These are phyloP conservation scores for Mortierella sp. DNA, from an alignment of 371 early-diverging fungal genomes.

Conservation along the genomic window DNA sequence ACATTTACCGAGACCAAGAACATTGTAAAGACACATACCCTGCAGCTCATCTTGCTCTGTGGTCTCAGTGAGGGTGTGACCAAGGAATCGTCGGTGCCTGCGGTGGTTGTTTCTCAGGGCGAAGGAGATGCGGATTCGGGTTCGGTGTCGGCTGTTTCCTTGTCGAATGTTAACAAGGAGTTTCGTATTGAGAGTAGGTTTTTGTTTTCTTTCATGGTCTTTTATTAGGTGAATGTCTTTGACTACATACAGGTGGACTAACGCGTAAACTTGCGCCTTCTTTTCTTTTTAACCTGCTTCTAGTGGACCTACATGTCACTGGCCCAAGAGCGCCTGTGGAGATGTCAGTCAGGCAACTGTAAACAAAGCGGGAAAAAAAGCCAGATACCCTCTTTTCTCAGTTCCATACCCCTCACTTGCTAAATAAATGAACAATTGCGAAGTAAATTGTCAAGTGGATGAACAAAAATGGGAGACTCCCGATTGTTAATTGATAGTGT, in stretches of 20 bases:
- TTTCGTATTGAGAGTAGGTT: conserved; percentile 57
- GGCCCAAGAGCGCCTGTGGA: conserved; percentile 43
- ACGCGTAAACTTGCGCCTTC: background rate
- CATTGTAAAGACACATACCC: conserved; percentile 40
- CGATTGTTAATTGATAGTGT: no score
- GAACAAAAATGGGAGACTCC: no score
- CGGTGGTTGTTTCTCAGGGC: background rate
- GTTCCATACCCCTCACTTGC: background rate
- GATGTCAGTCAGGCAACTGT: background rate
- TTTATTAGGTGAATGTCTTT: background rate
- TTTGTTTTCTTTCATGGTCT: background rate
- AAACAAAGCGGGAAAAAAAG: no score
- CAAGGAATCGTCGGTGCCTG: background rate
- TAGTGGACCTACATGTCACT: conserved; percentile 55
- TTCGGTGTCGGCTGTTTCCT: conserved; percentile 5
- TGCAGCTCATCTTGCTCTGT: conserved; percentile 47
- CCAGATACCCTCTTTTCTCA: background rate
- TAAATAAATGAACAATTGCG: background rate
- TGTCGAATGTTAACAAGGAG: conserved; percentile 39
- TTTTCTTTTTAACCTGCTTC: background rate
- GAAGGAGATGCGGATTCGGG: background rate
- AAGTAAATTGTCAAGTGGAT: background rate
- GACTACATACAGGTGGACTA: background rate
- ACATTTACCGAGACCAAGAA: conserved; percentile 47
- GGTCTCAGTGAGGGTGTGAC: conserved; percentile 12